Evolutionary conservation across 2,329 filamentous ascomycete species (phyloP).

Genomic region (Cadophora luteo-olivacea): DNA sequence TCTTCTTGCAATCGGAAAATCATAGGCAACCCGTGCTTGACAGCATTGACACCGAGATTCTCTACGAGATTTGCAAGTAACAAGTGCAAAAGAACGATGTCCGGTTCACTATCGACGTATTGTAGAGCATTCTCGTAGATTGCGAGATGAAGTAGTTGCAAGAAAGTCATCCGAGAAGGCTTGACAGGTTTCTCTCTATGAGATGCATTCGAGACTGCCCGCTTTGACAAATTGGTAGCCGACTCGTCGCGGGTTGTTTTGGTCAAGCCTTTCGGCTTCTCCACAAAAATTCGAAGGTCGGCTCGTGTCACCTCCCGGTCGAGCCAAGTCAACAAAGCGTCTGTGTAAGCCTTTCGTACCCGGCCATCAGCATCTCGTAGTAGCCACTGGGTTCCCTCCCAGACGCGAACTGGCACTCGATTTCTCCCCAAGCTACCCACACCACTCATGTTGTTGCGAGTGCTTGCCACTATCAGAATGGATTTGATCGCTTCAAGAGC

Average conservation of each 20-base stretch:
- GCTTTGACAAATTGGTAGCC: slow-evolving; percentile 48
- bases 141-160: slow-evolving; percentile 82
- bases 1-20: slow-evolving; percentile 87
- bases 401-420: slow-evolving; percentile 79
- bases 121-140: slow-evolving; percentile 90
- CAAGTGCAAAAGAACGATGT: slow-evolving; percentile 78
- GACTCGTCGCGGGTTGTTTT: slow-evolving; percentile 41
- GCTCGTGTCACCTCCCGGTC: slow-evolving; percentile 75
- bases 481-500: slow-evolving; percentile 83
- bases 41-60: slow-evolving; percentile 82
- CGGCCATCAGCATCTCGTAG: slow-evolving; percentile 78
- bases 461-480: slow-evolving; percentile 83
- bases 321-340: slow-evolving; percentile 85
- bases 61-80: slow-evolving; percentile 77
- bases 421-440: slow-evolving; percentile 74
- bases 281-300: slow-evolving; percentile 69
- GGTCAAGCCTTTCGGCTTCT: slow-evolving; percentile 53
- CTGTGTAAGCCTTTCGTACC: slow-evolving; percentile 84
- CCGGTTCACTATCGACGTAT: slow-evolving; percentile 72
- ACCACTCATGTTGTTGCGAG: slow-evolving; percentile 62
- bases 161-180: slow-evolving; percentile 58
- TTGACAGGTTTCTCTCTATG: slow-evolving; percentile 45
- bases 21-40: slow-evolving; percentile 83
- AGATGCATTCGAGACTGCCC: slow-evolving; percentile 73
- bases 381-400: slow-evolving; percentile 97